A percentile compares a stretch with the other conserved stretches of the same genome.
Conservation (phyloP, 257 asterid genomes). For the Thymus quinquecostatus region DNA sequence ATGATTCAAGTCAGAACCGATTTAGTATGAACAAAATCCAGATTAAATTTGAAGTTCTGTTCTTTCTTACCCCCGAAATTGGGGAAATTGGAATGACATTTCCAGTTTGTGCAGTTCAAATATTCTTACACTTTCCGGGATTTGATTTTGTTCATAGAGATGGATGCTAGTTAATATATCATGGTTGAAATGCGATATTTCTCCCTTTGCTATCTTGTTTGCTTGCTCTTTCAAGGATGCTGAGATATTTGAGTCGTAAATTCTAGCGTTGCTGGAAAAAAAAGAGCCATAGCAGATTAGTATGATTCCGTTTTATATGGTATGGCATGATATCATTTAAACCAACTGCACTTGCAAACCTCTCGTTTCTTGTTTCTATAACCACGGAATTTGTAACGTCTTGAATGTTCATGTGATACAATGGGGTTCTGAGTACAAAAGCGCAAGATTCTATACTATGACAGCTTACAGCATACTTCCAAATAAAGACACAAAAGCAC, state of each 20-base stretch:
- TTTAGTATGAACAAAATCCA: constrained; percentile 16
- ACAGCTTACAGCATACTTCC: constrained; percentile 20
- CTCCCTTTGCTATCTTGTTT: not conserved
- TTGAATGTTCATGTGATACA: constrained; percentile 10
- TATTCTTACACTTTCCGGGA: not conserved
- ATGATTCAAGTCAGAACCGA: constrained; percentile 19
- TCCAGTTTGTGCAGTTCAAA: constrained; percentile 8
- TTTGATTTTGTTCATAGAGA: not conserved
- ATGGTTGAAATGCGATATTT: not conserved
- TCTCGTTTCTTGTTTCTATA: not conserved
- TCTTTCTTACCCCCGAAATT: constrained; percentile 10
- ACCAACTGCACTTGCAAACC: not conserved
- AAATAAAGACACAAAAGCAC: constrained; percentile 21
- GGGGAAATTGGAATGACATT: constrained; percentile 12
- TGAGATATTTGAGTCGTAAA: not conserved
- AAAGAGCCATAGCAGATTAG: too few species aligned
- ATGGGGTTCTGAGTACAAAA: not conserved
- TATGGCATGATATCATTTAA: not conserved
- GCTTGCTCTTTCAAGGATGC: not conserved
- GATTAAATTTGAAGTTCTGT: constrained; percentile 4
- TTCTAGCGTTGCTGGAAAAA: not conserved
- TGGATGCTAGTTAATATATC: not conserved
- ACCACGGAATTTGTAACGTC: not conserved
- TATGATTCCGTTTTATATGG: too few species aligned
- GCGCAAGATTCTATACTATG: constrained; percentile 3